These are phyloP conservation scores for Heliamphora exappendiculata DNA, from an alignment of 148 eudicot genomes.

Conservation along the genomic window DNA sequence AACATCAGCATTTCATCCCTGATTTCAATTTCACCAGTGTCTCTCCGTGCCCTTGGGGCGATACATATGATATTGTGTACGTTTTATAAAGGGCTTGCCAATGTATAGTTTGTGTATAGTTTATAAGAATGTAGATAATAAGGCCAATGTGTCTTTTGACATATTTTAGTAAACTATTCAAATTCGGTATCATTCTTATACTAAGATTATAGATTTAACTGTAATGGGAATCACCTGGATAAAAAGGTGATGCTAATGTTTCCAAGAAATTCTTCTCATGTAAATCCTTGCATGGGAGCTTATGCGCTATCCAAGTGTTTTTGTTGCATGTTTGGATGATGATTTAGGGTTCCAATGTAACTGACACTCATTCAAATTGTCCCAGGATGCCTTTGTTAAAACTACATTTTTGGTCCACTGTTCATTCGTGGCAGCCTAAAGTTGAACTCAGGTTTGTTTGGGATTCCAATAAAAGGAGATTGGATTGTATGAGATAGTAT, in stretches of 20 bases:
- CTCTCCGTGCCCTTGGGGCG: background rate
- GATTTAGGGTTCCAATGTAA: no score
- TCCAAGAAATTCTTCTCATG: background rate
- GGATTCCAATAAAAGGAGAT: no score
- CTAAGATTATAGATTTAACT: background rate
- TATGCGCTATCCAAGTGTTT: background rate
- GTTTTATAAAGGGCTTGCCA: background rate
- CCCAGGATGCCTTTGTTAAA: no score
- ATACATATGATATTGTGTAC: background rate
- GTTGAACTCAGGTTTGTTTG: no score
- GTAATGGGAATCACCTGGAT: background rate
- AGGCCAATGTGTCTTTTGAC: background rate
- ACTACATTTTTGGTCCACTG: no score
- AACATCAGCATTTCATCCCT: background rate
- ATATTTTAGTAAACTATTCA: background rate
- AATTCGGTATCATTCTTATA: background rate
- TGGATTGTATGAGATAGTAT: no score
- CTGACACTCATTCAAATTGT: no score
- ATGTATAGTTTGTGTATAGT: constrained; percentile 3
- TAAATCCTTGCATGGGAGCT: background rate
- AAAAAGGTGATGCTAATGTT: background rate
- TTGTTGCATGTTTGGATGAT: background rate
- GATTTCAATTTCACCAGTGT: background rate
- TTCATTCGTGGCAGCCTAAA: no score
- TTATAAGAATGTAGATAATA: background rate